Evolutionary conservation across 1,284 basidiomycete genomes (phyloP), one percentile per base, ranked within the genome.

Genomic region (Volvariella volvacea): DNA sequence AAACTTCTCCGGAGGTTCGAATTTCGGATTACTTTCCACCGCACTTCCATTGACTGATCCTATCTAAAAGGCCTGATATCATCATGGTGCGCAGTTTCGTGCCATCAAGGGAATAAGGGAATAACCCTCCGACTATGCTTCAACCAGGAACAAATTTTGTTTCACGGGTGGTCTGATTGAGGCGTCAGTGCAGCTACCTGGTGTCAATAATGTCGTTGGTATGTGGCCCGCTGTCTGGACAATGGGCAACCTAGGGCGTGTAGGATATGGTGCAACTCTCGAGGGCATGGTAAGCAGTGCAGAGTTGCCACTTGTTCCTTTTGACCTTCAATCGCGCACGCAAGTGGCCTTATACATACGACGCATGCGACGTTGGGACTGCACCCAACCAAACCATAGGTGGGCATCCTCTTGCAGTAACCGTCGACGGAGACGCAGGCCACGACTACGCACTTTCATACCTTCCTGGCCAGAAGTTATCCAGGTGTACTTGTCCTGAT

Each of bases 281-380:
- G 70, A 73, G 36, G 71, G 70, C 43, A 67, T 66, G 67, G 69
- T 68, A 46, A 39, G 60, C 52, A 28, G 12, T 31, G 14, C 31
- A n/a, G 30, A 22, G 30, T 31, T 37, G 21, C 25, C 15, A 22
- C 21, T 30, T 19, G 34, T 37, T 25, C n/a, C 22, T 10, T 41
- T 36, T 28, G 36, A 16, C 36, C 28, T 21, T 32, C 22, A 14
- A 33, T 37, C 41, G 17, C 41, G 38, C 10, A 21, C 21, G 33
- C 22, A 45, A 73, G 77, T 83, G 82, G 73, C 83, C 83, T 14
- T 89, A 89, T 58, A 78, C 78, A 1, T 88, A 89, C 58, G 80
- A 83, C 54, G 52, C 71, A 0, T 89, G 83, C 58, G 84, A 84
- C 53, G 70, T 80, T 21, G 85, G 84, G 1, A 84, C 83, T 1